Evolutionary conservation across 2,329 filamentous ascomycete genomes (phyloP), one percentile per base, ranked within the genome.

Genomic region (Penicillium sp.): DNA sequence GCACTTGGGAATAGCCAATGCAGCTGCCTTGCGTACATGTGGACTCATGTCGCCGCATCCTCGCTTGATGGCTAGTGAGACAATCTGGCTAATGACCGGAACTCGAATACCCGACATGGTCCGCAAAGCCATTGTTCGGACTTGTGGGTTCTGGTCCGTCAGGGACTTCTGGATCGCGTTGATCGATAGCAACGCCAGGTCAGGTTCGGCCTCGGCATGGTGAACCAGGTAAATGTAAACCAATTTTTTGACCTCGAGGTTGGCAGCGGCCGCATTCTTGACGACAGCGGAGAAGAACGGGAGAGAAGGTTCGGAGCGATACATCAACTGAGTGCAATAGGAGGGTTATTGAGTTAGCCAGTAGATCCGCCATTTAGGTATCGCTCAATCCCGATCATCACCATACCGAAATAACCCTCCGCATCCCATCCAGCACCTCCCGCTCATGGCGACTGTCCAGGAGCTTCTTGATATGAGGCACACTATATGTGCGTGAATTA

Each of bases 81-180:
- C 94, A 64, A 99, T 98, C 78, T 98, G 95, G 69, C 91, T 96
- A 76, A 99, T 99, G 53, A 97, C 93, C 0, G 95, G 94, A 1
- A 99, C 94, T n/a, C 90, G 86, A 63, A 99, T 98, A 13, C 92
- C 92, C 0, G 93, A 96, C 94, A 99, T 99, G 65, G 95, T 96
- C 63, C 93, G 91, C 62, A 99, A 83, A 0, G 95, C 95, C 70
- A 99, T 88, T 22, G 94, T 92, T 66, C 95, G 89, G 19, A 97
- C 87, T 72, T 96, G 90, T 1, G 95, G 91, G 74, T 93, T 97
- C 58, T 88, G 83, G 77, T 99, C 95, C 24, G 92, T 96, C 59
- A 99, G 85, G 10, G 94, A 96, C 78, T 97, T 98, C 73, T 99
- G 95, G 68, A 99, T 98, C 6, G 95, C 96, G 78, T 99, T 99